Evolutionary conservation across 2,329 filamentous ascomycete species (phyloP).

Genomic region (Stagonosporopsis vannaccii): DNA sequence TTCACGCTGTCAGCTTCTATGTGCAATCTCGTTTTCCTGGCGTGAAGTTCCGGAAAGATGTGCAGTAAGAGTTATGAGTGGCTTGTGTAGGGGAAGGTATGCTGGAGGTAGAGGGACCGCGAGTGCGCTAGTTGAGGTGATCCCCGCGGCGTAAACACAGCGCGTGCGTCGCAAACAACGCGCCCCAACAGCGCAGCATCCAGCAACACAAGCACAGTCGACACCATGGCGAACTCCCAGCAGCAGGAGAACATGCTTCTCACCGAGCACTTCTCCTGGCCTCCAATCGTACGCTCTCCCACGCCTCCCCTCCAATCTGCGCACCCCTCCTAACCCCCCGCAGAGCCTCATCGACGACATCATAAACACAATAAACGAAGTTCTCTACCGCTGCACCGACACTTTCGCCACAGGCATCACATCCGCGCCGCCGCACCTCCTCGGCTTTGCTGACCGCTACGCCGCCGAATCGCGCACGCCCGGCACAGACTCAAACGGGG

Average conservation of each 20-base stretch:
- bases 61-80: not conserved
- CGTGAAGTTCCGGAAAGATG: not conserved
- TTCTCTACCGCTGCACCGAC: constrained; percentile 88
- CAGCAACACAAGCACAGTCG: constrained; percentile 4
- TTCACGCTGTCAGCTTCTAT: not conserved
- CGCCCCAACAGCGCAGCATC: constrained; percentile 13
- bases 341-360: constrained; percentile 87
- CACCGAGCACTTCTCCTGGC: constrained; percentile 95
- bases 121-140: constrained; percentile 16
- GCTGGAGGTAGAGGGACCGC: not conserved
- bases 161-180: constrained; percentile 33
- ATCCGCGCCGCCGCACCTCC: constrained; percentile 72
- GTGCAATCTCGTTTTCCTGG: not conserved
- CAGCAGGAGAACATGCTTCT: constrained; percentile 69
- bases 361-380: constrained; percentile 94
- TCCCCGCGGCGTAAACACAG: constrained; percentile 27
- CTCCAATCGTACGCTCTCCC: constrained; percentile 74
- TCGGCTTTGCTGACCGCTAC: constrained; percentile 74
- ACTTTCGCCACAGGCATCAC: constrained; percentile 85
- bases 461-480: constrained; percentile 57
- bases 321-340: not conserved
- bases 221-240: constrained; percentile 52
- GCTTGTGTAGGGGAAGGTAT: not conserved
- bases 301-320: not conserved
- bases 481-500: constrained; percentile 51